phyloP scores from a whole-genome alignment of 805 yeast genomes.

The Myxozyma vanderwaltii region DNA sequence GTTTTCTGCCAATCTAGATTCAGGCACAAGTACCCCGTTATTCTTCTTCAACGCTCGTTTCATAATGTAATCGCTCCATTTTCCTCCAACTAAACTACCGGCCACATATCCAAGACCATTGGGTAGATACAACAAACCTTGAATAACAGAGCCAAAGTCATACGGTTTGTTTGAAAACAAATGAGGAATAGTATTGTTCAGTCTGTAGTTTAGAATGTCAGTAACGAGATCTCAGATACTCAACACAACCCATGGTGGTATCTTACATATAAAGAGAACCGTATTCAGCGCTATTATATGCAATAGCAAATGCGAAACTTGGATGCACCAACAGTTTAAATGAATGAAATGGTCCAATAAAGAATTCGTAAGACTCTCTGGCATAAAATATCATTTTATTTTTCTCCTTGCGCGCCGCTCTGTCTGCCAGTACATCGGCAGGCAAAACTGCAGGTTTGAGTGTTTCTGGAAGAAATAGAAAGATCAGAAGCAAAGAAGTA shows the following conservation, averaged over 20 bases:
- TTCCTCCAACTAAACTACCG: constrained; percentile 80
- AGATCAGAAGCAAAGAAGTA: constrained; percentile 50
- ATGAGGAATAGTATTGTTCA: constrained; percentile 72
- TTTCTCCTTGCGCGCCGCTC: constrained; percentile 8
- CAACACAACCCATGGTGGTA: neutral
- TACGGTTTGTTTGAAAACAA: constrained; percentile 67
- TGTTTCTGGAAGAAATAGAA: constrained; percentile 77
- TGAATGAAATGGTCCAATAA: constrained; percentile 61
- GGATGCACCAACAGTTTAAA: constrained; percentile 66
- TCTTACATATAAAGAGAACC: constrained; percentile 59
- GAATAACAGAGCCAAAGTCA: constrained; percentile 61
- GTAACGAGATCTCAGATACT: neutral
- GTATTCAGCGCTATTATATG: constrained; percentile 71
- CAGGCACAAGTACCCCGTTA: constrained; percentile 71
- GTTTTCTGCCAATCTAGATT: constrained; percentile 76
- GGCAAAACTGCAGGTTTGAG: constrained; percentile 51
- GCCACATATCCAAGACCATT: constrained; percentile 75
- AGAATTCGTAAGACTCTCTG: constrained; percentile 48
- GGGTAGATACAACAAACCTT: constrained; percentile 80
- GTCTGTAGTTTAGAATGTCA: constrained; percentile 32
- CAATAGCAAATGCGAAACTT: constrained; percentile 67
- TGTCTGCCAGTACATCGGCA: constrained; percentile 32
- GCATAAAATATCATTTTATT: constrained; percentile 1
- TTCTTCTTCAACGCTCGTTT: constrained; percentile 54
- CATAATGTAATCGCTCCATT: constrained; percentile 69